Evolutionary conservation across 495 filamentous ascomycete genomes (phyloP), one percentile per base, ranked within the genome.

Genomic region (Hyaloscypha bicolor): DNA sequence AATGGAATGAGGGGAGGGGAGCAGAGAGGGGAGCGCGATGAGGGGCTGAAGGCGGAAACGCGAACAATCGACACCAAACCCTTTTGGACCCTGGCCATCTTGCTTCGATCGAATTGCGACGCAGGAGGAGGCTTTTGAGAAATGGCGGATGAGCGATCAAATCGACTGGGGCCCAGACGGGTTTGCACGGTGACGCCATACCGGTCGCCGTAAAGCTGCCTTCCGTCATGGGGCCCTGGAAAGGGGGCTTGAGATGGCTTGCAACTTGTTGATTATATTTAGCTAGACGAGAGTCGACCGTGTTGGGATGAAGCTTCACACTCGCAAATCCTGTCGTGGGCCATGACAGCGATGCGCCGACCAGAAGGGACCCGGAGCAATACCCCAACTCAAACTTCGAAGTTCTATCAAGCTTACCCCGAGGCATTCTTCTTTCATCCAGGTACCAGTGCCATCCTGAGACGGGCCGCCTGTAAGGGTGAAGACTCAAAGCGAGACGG

Each of bases 101-200:
- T 8, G 19, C 2, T 29, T 56, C 19, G 53, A 56, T 56, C 53
- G 53, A 56, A 56, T 56, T 56, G 53, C 53, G 53, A 56, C 22
- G 21, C 22, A 56, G 53, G 21, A 16, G 19, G 53, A 30, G 22
- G 53, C 29, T 56, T 56, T 56, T 31, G 9, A 56, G 53, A 56
- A 31, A 29, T 56, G 53, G 53, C 53, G 21, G 53, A 56, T 29
- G 53, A 56, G 19, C 53, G 53, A 56, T 56, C 53, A 31, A 56
- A 56, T 56, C 53, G 53, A 56, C 53, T 8, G 29, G 53, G 53
- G 53, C 11, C 42, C 42, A 48, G 42, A 19, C 4, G 42, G 9
- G 21, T 56, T 56, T 56, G 53, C 53, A 25, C 53, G 21, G 53
- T 56, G 53, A 56, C 53, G 53, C 53, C 53, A 56, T 56, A 31